Evolutionary conservation across 2,329 filamentous ascomycete species (phyloP).

Genomic region (Phyllosticta citribraziliensis): DNA sequence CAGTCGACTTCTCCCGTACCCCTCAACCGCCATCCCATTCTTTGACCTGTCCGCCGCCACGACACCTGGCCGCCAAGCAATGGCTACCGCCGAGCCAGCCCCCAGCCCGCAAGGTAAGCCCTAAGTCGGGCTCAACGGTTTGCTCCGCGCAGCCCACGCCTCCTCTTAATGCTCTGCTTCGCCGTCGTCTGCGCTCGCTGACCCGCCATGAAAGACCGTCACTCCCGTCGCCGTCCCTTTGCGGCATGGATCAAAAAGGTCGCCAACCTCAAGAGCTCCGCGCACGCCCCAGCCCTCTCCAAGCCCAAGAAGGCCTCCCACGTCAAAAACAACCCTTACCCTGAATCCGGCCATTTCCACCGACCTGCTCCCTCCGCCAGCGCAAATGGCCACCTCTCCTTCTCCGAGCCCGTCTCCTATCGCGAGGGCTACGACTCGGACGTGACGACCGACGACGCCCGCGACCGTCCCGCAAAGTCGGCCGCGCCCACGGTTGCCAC

Average conservation of each 20-base stretch:
- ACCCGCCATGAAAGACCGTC: constrained; percentile 47
- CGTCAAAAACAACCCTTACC: constrained; percentile 85
- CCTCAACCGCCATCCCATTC: constrained; percentile 1
- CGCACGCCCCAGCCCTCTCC: constrained; percentile 42
- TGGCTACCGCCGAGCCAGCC: constrained; percentile 37
- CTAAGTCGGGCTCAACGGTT: constrained; percentile 8
- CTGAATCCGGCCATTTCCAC: constrained; percentile 59
- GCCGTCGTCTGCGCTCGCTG: constrained; percentile 2
- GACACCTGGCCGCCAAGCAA: constrained; percentile 15
- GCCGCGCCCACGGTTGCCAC: constrained; percentile 75
- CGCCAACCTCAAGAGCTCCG: constrained; percentile 74
- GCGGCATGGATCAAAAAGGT: constrained; percentile 91
- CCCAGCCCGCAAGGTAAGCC: constrained; percentile 34
- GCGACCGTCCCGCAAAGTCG: constrained; percentile 55
- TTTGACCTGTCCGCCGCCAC: neutral
- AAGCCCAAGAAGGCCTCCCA: constrained; percentile 34
- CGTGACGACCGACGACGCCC: constrained; percentile 34
- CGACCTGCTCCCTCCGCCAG: constrained; percentile 42
- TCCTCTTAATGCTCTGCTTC: constrained; percentile 5
- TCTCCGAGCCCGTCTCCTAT: constrained; percentile 37
- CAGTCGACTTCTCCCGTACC: neutral
- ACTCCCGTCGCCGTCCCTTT: constrained; percentile 73
- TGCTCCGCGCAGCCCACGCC: constrained; percentile 5
- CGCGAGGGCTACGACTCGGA: constrained; percentile 49
- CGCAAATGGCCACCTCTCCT: constrained; percentile 38